Evolutionary conservation across 768 basidiomycete species (phyloP).

Genomic region (Lactarius evosmus): DNA sequence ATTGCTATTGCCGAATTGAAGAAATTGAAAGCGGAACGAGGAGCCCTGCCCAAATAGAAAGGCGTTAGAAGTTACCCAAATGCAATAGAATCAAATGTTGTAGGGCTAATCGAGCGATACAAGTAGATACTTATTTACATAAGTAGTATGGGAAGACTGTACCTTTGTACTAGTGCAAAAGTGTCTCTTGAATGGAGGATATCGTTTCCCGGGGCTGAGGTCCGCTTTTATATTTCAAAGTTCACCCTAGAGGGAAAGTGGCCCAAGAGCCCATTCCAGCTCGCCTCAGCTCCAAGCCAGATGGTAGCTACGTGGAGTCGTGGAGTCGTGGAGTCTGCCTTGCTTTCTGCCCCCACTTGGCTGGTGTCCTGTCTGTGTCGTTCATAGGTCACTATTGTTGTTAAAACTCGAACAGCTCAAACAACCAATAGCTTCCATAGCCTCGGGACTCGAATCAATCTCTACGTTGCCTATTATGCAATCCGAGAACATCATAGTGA

Average conservation of each 20-base stretch:
- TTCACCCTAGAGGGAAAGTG: neutral
- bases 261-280: neutral
- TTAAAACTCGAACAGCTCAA: neutral
- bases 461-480: neutral
- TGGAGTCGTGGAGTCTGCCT: neutral
- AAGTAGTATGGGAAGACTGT: neutral
- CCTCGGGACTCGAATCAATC: neutral
- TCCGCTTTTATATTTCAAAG: neutral
- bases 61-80: neutral
- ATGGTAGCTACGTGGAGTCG: neutral
- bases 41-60: slow-evolving; percentile 30
- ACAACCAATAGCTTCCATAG: neutral
- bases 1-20: slow-evolving; percentile 62
- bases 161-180: neutral
- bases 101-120: neutral
- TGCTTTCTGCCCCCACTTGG: neutral
- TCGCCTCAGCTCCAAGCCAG: neutral
- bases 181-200: slow-evolving; percentile 1
- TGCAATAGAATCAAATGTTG: slow-evolving; percentile 5
- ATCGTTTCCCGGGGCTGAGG: neutral
- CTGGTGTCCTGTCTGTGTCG: neutral
- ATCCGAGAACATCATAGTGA: slow-evolving; percentile 13
- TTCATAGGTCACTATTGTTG: neutral
- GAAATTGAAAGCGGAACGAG: slow-evolving; percentile 58
- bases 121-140: neutral